Evolutionary conservation across 208 protist genomes (phyloP).

Genomic region (Wallacemonas sp.): DNA sequence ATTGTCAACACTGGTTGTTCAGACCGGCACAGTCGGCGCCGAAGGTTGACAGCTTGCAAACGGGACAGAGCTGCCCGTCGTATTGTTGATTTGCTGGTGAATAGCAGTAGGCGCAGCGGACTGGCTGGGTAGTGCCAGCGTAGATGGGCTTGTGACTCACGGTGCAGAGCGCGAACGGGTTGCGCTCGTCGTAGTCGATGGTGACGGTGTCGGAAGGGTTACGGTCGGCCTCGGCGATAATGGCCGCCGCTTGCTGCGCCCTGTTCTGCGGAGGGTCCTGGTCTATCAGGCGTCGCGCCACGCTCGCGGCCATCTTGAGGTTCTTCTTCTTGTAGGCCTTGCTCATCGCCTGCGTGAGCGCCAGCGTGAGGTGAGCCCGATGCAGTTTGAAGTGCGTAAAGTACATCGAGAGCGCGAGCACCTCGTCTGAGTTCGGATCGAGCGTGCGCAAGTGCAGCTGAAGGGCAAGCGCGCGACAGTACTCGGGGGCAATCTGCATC

Average conservation of each 20-base stretch:
- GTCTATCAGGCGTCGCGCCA: constrained; percentile 94
- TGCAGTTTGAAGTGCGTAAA: constrained; percentile 97
- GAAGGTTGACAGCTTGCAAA: constrained; percentile 71
- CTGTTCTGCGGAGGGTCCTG: constrained; percentile 89
- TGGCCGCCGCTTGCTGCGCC: constrained; percentile 84
- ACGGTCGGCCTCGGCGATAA: constrained; percentile 89
- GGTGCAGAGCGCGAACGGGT: constrained; percentile 95
- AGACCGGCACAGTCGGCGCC: constrained; percentile 70
- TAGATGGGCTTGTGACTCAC: constrained; percentile 80
- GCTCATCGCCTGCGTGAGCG: constrained; percentile 93
- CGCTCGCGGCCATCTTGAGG: constrained; percentile 81
- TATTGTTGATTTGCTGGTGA: constrained; percentile 73
- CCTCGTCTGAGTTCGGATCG: constrained; percentile 38
- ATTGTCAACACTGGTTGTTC: constrained; percentile 26
- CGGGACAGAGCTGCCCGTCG: constrained; percentile 63
- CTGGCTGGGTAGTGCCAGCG: constrained; percentile 44
- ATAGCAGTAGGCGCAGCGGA: constrained; percentile 93
- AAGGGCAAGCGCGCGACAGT: constrained; percentile 65
- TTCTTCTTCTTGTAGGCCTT: constrained; percentile 93
- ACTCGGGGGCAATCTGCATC: constrained; percentile 60
- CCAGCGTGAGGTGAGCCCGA: constrained; percentile 86
- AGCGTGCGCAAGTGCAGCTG: constrained; percentile 76
- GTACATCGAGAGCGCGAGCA: constrained; percentile 95
- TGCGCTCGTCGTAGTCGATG: constrained; percentile 96
- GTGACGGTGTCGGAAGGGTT: constrained; percentile 68